Conservation (phyloP, 805 yeast species). For the Danielozyma ontarioensis region DNA sequence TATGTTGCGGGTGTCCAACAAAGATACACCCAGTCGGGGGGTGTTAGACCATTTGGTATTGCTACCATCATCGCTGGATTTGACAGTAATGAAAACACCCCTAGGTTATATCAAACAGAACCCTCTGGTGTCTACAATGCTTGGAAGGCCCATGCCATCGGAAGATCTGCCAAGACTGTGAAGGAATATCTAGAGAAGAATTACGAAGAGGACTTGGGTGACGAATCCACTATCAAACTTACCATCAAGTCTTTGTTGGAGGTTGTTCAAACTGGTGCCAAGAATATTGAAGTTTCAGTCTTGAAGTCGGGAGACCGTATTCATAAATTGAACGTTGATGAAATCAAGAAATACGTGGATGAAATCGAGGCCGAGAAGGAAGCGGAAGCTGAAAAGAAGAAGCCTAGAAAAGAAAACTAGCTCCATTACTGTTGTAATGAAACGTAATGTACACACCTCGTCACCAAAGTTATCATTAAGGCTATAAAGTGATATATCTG, state of each 20-base stretch:
- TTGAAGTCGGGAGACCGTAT: slow-evolving; percentile 66
- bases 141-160: slow-evolving; percentile 97
- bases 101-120: slow-evolving; percentile 89
- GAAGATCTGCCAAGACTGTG: slow-evolving; percentile 91
- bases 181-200: slow-evolving; percentile 92
- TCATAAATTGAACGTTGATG: slow-evolving; percentile 59
- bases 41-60: slow-evolving; percentile 97
- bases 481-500: no score
- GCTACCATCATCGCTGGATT: slow-evolving; percentile 95
- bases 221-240: slow-evolving; percentile 69
- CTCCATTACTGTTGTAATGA: not conserved
- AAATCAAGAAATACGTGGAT: slow-evolving; percentile 68
- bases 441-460: not conserved
- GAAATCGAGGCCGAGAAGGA: slow-evolving; percentile 86
- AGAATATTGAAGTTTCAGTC: slow-evolving; percentile 88
- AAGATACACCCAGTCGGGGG: slow-evolving; percentile 95
- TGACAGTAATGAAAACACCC: slow-evolving; percentile 76
- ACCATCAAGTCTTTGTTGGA: slow-evolving; percentile 85
- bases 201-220: slow-evolving; percentile 58
- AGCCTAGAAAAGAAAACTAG: slow-evolving; percentile 20
- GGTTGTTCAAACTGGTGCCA: slow-evolving; percentile 97
- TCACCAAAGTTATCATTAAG: slow-evolving; percentile 35
- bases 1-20: slow-evolving; percentile 98
- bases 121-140: slow-evolving; percentile 97
- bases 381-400: slow-evolving; percentile 74